These are phyloP conservation scores for Colletotrichum horii DNA, from an alignment of 2,329 filamentous ascomycete species.

Conservation along the genomic window DNA sequence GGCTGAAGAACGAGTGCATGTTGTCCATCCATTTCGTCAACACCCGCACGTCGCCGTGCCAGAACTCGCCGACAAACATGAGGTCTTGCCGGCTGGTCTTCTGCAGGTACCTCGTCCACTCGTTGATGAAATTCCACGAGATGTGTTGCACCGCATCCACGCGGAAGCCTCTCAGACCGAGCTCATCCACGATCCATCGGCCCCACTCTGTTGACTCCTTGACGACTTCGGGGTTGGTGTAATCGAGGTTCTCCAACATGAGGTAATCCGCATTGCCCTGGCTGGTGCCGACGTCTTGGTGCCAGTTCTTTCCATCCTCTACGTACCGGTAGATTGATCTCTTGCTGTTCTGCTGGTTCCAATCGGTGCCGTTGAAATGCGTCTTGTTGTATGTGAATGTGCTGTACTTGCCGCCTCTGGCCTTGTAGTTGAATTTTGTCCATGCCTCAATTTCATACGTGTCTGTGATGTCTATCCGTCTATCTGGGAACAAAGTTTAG, in stretches of 20 bases:
- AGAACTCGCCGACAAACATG: slow-evolving; percentile 16
- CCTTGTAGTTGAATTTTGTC: slow-evolving; percentile 12
- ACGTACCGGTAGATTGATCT: slow-evolving; percentile 16
- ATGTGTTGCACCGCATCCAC: slow-evolving; percentile 20
- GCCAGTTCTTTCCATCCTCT: slow-evolving; percentile 18
- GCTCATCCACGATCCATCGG: slow-evolving; percentile 16
- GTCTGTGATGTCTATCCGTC: slow-evolving; percentile 12
- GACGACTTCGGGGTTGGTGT: slow-evolving; percentile 16
- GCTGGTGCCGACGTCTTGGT: slow-evolving; percentile 13
- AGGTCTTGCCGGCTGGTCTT: slow-evolving; percentile 1
- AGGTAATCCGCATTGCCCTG: slow-evolving; percentile 19
- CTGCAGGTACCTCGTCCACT: slow-evolving; percentile 5
- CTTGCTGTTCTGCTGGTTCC: slow-evolving; percentile 17
- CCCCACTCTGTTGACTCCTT: slow-evolving; percentile 13
- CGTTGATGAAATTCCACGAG: slow-evolving; percentile 18
- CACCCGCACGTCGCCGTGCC: slow-evolving; percentile 15
- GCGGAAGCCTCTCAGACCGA: slow-evolving; percentile 4
- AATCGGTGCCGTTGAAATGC: slow-evolving; percentile 20
- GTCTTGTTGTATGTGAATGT: slow-evolving; percentile 16
- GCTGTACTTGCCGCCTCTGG: slow-evolving; percentile 17
- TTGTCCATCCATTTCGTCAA: slow-evolving; percentile 11
- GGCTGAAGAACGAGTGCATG: slow-evolving; percentile 16
- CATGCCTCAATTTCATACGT: slow-evolving; percentile 17
- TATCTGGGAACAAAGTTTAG: background rate
- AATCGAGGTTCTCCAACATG: slow-evolving; percentile 18